Percentiles rank a stretch among this genome's conserved stretches.
phyloP scores from a whole-genome alignment of 768 basidiomycete species.

The Suillus variegatus region DNA sequence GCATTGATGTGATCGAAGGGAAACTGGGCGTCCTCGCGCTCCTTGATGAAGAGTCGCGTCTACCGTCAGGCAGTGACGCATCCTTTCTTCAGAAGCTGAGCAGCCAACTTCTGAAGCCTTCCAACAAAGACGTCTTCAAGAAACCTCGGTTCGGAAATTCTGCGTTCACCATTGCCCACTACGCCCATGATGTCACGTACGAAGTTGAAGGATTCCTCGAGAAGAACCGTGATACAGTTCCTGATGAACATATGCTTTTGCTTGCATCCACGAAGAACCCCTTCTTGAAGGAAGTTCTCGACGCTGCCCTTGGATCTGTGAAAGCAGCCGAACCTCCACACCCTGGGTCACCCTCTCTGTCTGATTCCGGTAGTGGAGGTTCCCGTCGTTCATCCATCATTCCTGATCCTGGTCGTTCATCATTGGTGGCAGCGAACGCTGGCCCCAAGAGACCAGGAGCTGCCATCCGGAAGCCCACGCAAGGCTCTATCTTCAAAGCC shows the following conservation, averaged over 20 bases:
- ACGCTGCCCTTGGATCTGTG: constrained; percentile 79
- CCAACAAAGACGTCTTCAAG: constrained; percentile 89
- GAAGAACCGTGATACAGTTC: constrained; percentile 98
- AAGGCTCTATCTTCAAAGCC: constrained; percentile 97
- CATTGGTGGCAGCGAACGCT: constrained; percentile 54
- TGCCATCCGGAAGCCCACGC: constrained; percentile 86
- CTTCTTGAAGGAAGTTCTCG: constrained; percentile 94
- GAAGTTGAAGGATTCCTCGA: constrained; percentile 98
- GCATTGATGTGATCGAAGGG: constrained; percentile 98
- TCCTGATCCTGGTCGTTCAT: constrained; percentile 82
- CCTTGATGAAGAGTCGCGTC: constrained; percentile 95
- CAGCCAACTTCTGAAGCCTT: constrained; percentile 79
- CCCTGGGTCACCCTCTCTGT: constrained; percentile 73
- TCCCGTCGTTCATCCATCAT: constrained; percentile 85
- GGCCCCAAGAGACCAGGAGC: constrained; percentile 66
- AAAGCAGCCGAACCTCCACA: constrained; percentile 67
- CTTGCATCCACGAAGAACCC: constrained; percentile 85
- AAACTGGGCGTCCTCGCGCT: constrained; percentile 93
- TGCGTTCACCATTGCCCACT: constrained; percentile 97
- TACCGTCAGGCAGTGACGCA: constrained; percentile 89
- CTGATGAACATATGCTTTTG: constrained; percentile 94
- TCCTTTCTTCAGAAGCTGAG: constrained; percentile 95
- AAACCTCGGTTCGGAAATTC: constrained; percentile 99
- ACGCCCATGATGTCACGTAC: constrained; percentile 97
- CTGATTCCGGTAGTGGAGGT: constrained; percentile 74